Base-by-base conservation (phyloP, 225 moss, liverwort and hornwort species). In the Straminergon stramineum region DNA sequence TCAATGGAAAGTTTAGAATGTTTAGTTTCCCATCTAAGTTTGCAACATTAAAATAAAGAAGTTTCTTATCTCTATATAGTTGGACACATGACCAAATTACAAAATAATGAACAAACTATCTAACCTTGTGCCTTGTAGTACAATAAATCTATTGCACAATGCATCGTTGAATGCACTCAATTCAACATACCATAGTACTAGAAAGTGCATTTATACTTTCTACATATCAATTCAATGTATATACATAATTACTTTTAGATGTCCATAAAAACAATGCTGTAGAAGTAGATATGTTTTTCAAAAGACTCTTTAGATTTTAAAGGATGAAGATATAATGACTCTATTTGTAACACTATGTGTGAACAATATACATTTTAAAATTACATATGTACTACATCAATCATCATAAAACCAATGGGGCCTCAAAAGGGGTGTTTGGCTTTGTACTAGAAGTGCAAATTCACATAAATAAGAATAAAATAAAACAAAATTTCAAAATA, bases 11-110 rank as follows among this genome's bases (percentile, higher is more conserved):
- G 11, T 11, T 75, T 48, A 19, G 2, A 75, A 31, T 48, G 10
- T 48, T 11, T 31, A 18, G 11, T 31, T 31, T 31, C 2, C 11
- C 6, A 0, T 48, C 2, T 1, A 75, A 18, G 0, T 48, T 30
- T 11, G 75, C 18, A 11, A 11, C 11, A 11, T 0, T 18, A 0
- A 48, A 45, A 74, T 17, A 45, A 74, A 17, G 6, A 43, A 43
- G 4, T 43, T 10, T 66, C 0, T 21, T 0, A 6, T 74, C 6
- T 45, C 10, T 17, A 28, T 5, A 28, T 10, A 28, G 4, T 43
- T 45, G 43, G 45, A 3, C 45, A 28, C 10, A 73, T 43, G 2
- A 73, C 13, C 43, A 73, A 27, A 1, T 39, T 2, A 27, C 16
- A 28, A 73, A 28, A 1, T 43, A 43, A 43, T 28, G 43, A 43